Conservation (phyloP, 345 rosid species). For the Pseudoturritis turrita region DNA sequence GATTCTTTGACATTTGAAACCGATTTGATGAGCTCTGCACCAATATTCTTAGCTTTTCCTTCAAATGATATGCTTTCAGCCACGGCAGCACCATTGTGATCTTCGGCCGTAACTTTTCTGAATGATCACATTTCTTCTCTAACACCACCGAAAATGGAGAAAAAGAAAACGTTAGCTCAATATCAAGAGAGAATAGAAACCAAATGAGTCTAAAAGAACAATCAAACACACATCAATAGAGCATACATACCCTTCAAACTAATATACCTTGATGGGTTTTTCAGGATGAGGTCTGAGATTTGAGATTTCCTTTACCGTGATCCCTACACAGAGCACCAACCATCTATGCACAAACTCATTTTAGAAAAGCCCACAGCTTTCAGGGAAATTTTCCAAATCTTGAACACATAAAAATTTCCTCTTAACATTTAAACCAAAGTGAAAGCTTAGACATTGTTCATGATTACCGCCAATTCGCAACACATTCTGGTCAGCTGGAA, state of each 20-base stretch:
- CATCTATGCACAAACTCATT: neutral
- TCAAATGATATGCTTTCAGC: no score
- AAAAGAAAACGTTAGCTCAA: conserved; percentile 22
- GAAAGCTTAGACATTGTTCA: conserved; percentile 11
- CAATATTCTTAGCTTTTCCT: no score
- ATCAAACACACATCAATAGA: no score
- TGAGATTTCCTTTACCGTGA: conserved; percentile 66
- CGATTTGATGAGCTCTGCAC: no score
- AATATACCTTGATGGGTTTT: conserved; percentile 86
- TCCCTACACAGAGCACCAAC: conserved; percentile 40
- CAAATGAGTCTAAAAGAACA: neutral
- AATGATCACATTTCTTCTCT: no score
- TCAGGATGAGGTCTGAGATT: conserved; percentile 87
- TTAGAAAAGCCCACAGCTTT: neutral
- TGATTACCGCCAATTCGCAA: conserved; percentile 58
- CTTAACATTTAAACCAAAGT: neutral
- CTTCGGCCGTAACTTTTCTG: no score
- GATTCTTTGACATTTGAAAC: no score
- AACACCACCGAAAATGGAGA: conserved; percentile 25
- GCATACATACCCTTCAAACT: conserved; percentile 73
- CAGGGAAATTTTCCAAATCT: neutral
- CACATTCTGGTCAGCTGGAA: conserved; percentile 71
- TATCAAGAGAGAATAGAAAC: conserved; percentile 1
- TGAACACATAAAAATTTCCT: neutral
- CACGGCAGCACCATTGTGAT: no score